Percentiles rank a stretch among this genome's conserved stretches.
Conservation (phyloP, 768 basidiomycete species). For the Tulasnella sp. region DNA sequence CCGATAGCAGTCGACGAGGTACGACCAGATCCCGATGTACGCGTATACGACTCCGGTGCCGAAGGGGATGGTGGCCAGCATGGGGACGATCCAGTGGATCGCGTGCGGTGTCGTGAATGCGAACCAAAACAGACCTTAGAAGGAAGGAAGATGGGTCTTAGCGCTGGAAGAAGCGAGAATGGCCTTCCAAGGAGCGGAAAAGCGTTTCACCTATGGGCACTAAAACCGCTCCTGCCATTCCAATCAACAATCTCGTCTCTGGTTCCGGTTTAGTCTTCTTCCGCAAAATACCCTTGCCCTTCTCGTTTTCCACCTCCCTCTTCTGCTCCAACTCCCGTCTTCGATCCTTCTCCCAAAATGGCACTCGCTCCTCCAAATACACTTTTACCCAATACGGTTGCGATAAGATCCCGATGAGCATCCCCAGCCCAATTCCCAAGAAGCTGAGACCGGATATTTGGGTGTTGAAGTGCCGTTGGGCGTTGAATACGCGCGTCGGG, state of each 20-base stretch:
- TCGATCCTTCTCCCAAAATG: background rate
- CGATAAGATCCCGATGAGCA: constrained; percentile 31
- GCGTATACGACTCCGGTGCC: constrained; percentile 50
- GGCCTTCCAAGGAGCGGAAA: no score
- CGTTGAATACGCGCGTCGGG: constrained; percentile 24
- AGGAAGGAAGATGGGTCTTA: background rate
- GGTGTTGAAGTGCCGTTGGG: constrained; percentile 25
- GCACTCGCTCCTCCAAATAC: constrained; percentile 3
- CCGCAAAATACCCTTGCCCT: background rate
- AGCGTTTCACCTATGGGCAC: constrained; percentile 45
- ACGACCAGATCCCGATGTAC: constrained; percentile 60
- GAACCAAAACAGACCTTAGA: constrained; percentile 40
- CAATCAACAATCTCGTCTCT: constrained; percentile 55
- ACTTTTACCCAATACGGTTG: constrained; percentile 28
- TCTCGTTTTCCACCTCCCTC: background rate
- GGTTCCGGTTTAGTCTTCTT: constrained; percentile 39
- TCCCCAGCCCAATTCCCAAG: constrained; percentile 42
- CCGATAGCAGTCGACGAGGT: constrained; percentile 41
- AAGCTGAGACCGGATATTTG: constrained; percentile 27
- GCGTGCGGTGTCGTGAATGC: constrained; percentile 42
- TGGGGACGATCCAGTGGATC: constrained; percentile 41
- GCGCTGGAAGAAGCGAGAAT: background rate
- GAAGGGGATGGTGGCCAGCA: constrained; percentile 38
- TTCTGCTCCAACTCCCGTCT: background rate
- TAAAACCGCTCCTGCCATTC: constrained; percentile 54